Base-by-base conservation (phyloP, 306 rosid genomes). In the Cucurbita moschata region DNA sequence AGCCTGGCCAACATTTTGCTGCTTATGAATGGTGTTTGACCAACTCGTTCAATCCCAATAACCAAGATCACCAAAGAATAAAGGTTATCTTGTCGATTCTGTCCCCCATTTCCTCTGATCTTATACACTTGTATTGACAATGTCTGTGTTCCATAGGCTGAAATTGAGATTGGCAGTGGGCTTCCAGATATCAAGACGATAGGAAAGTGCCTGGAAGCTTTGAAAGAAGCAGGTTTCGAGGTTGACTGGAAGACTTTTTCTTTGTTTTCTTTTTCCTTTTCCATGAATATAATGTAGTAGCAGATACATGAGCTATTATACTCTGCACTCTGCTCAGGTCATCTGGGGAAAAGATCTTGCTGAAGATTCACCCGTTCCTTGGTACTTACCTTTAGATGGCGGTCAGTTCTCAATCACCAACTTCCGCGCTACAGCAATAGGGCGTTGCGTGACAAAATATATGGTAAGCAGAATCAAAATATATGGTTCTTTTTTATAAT, bases 1-100 rank as follows among this genome's bases (percentile, higher is more conserved):
- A 90, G 82, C 98, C 98, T 23, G 96, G 96, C n/a, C 96, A 88
- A 71, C 82, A 6, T 81, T 92, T 92, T 86, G 96, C 98, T 71
- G 98, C 93, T 19, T 92, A 87, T 70, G 98, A 92, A 74, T 92
- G 98, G 98, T 90, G 98, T 84, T 88, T 92, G 90, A 90, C 96
- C 55, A 85, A 90, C 80, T 52, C 91, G 37, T 92, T 85, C 73
- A 91, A 92, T 83, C 89, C 93, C 73, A 74, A 70, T 59, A 90
- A 92, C 83, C 84, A 52, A 79, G 85, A 85, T 57, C 96, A 92
- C 81, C 67, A 85, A 86, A 92, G 85, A 79, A 83, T 92, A 30
- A 92, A 92, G 92, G 98, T 88, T 78, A 70, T 26, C 44, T 73
- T 37, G 15, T 11, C 5, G 43, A 60, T 60, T 64, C 53, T 72